Percentiles rank a stretch among this genome's conserved stretches.
Conservation (phyloP, 179 eudicot species). For the Beta macrorhiza region DNA sequence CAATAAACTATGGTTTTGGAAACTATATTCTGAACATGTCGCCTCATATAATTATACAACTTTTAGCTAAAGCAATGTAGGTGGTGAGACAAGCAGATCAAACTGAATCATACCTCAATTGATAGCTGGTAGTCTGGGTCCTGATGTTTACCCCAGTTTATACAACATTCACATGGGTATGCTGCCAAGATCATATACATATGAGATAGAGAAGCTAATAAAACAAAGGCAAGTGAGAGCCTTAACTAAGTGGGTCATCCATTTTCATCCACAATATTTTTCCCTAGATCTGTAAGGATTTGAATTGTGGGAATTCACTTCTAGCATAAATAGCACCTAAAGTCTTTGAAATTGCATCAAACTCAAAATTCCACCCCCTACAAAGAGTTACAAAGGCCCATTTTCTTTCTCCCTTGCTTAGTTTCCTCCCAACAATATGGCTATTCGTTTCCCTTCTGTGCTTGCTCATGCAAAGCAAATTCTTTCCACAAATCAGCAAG, state of each 20-base stretch:
- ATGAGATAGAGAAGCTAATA: constrained; percentile 1
- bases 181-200: neutral
- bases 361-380: neutral
- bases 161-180: neutral
- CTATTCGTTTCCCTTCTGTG: constrained; percentile 36
- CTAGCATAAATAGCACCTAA: neutral
- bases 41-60: neutral
- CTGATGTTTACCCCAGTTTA: neutral
- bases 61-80: neutral
- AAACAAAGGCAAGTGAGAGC: constrained; percentile 43
- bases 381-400: neutral
- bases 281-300: neutral
- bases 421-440: constrained; percentile 29
- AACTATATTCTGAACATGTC: neutral
- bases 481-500: constrained; percentile 33
- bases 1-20: neutral
- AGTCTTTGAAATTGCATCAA: constrained; percentile 3
- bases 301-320: neutral
- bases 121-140: neutral
- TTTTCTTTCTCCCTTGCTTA: neutral
- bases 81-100: neutral
- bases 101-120: neutral
- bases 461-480: constrained; percentile 38
- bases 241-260: constrained; percentile 19
- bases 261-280: neutral